Percentiles rank a stretch among this genome's conserved stretches.
Conservation (phyloP, 768 basidiomycete genomes). For the Terana coerulea region DNA sequence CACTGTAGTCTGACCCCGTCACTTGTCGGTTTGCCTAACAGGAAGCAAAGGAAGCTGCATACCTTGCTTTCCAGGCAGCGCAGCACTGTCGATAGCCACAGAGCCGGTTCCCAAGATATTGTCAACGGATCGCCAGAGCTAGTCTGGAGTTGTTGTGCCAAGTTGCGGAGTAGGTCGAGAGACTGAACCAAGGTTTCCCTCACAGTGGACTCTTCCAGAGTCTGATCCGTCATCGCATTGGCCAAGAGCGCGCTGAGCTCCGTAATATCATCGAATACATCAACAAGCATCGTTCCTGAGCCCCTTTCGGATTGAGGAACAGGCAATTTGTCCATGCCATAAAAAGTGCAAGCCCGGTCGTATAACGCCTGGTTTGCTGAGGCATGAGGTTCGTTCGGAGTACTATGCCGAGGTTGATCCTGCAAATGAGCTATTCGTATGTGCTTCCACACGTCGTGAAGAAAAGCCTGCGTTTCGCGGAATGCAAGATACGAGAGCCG, state of each 20-base stretch:
- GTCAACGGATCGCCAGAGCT: conserved; percentile 28
- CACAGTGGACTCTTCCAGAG: conserved; percentile 18
- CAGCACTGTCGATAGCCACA: conserved; percentile 61
- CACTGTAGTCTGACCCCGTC: conserved; percentile 43
- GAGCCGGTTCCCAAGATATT: conserved; percentile 56
- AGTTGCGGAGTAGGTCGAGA: conserved; percentile 46
- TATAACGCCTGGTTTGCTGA: conserved; percentile 19
- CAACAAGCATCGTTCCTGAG: conserved; percentile 46
- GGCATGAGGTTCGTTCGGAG: neutral
- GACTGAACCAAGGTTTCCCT: conserved; percentile 52
- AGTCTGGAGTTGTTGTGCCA: conserved; percentile 41
- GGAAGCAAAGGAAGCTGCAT: conserved; percentile 15
- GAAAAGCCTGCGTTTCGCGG: conserved; percentile 14
- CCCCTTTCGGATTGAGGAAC: neutral
- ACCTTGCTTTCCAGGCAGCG: conserved; percentile 55
- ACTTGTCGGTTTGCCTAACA: neutral
- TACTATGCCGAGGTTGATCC: conserved; percentile 14
- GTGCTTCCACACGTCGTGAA: conserved; percentile 18
- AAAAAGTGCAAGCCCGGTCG: conserved; percentile 59
- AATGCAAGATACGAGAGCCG: conserved; percentile 1
- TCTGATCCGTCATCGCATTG: neutral
- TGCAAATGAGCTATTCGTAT: conserved; percentile 18
- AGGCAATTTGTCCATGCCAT: conserved; percentile 35
- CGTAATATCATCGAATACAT: conserved; percentile 53
- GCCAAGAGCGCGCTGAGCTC: conserved; percentile 46